Percentiles rank a stretch among this genome's conserved stretches.
Evolutionary conservation across 345 rosid genomes (phyloP).

Genomic region (Psidium guajava): DNA sequence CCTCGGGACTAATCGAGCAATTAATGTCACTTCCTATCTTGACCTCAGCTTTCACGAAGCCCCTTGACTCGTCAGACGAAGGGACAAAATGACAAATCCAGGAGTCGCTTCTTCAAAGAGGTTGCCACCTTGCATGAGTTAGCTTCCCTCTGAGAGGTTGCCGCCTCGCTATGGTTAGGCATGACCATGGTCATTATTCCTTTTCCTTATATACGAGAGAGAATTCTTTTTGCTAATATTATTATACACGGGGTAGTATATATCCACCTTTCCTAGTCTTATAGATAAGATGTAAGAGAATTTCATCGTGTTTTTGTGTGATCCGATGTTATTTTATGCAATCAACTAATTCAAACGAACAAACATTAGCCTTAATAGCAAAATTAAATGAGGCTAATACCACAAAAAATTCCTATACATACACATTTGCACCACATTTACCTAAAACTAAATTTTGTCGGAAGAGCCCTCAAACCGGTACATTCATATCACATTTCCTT

Average conservation of each 20-base stretch:
- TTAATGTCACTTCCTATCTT: not conserved
- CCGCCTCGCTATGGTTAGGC: not conserved
- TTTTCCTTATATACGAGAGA: not conserved
- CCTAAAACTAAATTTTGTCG: rapidly evolving
- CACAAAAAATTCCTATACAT: rapidly evolving
- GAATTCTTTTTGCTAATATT: not conserved
- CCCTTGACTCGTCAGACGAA: not conserved
- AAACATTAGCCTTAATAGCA: too few species aligned
- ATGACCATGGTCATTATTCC: not conserved
- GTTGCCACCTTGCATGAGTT: not conserved
- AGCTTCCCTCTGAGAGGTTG: not conserved
- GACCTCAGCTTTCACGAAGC: not conserved
- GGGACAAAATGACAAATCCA: not conserved
- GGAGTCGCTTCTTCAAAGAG: not conserved
- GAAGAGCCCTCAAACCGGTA: too few species aligned
- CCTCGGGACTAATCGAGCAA: not conserved
- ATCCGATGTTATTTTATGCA: rapidly evolving
- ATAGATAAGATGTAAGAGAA: too few species aligned
- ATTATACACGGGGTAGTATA: not conserved
- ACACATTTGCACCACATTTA: not conserved
- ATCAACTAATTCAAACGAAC: not conserved
- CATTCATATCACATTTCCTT: not conserved
- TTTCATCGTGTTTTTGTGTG: rapidly evolving
- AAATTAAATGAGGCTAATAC: not conserved
- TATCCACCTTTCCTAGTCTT: not conserved